These are phyloP conservation scores for Fistulinella prunicolor DNA, from an alignment of 768 basidiomycete species.

Conservation along the genomic window DNA sequence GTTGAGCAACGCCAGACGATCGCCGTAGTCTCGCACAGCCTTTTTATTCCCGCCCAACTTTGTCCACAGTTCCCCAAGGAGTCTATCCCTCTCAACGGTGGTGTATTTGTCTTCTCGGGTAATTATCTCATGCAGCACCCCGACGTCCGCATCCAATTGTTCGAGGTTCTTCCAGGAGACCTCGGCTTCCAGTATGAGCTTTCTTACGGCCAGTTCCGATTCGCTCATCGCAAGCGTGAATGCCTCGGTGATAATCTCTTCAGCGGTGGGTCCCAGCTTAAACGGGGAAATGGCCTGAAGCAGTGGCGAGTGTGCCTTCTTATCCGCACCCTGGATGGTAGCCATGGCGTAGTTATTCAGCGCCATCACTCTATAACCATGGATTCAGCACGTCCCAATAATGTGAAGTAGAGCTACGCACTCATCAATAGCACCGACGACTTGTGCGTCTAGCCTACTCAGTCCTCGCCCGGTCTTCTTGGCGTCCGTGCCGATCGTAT, in stretches of 20 bases:
- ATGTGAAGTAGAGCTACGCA: slow-evolving; percentile 38
- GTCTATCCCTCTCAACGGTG: slow-evolving; percentile 43
- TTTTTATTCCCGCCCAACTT: slow-evolving; percentile 58
- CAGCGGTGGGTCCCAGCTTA: slow-evolving; percentile 31
- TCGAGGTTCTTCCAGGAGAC: slow-evolving; percentile 53
- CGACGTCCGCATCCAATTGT: slow-evolving; percentile 58
- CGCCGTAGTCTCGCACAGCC: slow-evolving; percentile 46
- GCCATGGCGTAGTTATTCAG: slow-evolving; percentile 69
- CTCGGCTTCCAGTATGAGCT: slow-evolving; percentile 68
- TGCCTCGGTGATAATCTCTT: slow-evolving; percentile 48
- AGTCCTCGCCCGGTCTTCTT: slow-evolving; percentile 57
- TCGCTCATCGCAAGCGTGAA: slow-evolving; percentile 65
- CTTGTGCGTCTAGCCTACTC: slow-evolving; percentile 59
- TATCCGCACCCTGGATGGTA: slow-evolving; percentile 43
- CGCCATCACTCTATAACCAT: slow-evolving; percentile 56
- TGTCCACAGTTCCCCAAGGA: slow-evolving; percentile 71
- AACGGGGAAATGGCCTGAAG: slow-evolving; percentile 42
- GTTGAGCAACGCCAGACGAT: slow-evolving; percentile 51
- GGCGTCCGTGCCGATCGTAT: slow-evolving; percentile 58
- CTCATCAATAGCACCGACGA: slow-evolving; percentile 76
- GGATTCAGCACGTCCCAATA: too few relatives aligned
- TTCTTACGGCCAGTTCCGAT: slow-evolving; percentile 48
- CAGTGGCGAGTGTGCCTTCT: slow-evolving; percentile 27
- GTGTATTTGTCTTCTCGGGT: slow-evolving; percentile 53
- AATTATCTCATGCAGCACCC: slow-evolving; percentile 54